Evolutionary conservation across 192 early-diverging fungal species (phyloP).

Genomic region (Phlyctochytrium planicorne): DNA sequence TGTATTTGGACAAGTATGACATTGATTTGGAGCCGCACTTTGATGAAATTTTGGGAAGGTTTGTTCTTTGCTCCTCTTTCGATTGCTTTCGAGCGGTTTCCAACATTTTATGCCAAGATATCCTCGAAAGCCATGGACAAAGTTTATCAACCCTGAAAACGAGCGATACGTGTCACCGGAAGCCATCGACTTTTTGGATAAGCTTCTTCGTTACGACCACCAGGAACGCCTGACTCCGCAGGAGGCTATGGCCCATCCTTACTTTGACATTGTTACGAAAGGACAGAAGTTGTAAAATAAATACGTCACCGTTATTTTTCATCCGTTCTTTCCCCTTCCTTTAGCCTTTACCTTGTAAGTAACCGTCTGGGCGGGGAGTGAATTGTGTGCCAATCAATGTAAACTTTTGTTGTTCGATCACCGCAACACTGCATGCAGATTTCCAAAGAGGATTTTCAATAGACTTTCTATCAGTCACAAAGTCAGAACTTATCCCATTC

Average conservation of each 20-base stretch:
- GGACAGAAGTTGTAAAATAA: too few relatives aligned
- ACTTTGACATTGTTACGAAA: constrained; percentile 63
- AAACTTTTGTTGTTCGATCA: too few relatives aligned
- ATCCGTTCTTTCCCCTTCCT: too few relatives aligned
- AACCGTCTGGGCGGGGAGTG: too few relatives aligned
- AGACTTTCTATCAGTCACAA: too few relatives aligned
- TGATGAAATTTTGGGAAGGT: constrained; percentile 89
- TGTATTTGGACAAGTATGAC: constrained; percentile 94
- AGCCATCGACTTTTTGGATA: constrained; percentile 87
- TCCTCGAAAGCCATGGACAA: constrained; percentile 82
- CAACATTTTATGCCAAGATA: constrained; percentile 48
- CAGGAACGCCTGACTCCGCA: constrained; percentile 82
- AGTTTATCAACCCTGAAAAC: constrained; percentile 84
- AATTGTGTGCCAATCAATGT: too few relatives aligned
- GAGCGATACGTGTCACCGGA: constrained; percentile 77
- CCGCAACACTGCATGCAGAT: too few relatives aligned
- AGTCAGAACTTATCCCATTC: too few relatives aligned
- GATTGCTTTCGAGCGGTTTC: background rate
- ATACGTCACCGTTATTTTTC: too few relatives aligned
- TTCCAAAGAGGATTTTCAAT: too few relatives aligned
- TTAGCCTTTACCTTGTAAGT: too few relatives aligned
- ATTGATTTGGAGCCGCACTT: constrained; percentile 88
- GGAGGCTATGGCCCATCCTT: constrained; percentile 89
- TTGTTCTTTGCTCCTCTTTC: constrained; percentile 12
- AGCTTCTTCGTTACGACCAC: constrained; percentile 90